Percentiles rank a stretch among this genome's conserved stretches.
Evolutionary conservation across 257 asterid genomes (phyloP).

Genomic region (Dorcoceras hygrometricum): DNA sequence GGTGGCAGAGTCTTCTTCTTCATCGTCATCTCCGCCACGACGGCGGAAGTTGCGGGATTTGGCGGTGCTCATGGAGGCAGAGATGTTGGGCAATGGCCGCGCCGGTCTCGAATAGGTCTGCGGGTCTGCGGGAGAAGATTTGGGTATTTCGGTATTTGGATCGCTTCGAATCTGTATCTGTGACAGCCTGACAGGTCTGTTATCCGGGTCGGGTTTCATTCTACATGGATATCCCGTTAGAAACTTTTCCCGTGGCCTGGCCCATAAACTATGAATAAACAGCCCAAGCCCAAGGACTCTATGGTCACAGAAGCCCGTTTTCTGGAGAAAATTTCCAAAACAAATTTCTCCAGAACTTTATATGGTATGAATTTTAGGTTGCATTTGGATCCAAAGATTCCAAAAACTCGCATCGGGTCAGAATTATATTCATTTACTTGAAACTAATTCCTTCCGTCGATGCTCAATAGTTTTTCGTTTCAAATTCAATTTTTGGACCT

Average conservation of each 20-base stretch:
- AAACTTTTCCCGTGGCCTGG: background rate
- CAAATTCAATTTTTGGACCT: too few relatives aligned
- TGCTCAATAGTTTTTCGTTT: too few relatives aligned
- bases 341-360: too few relatives aligned
- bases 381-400: too few relatives aligned
- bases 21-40: conserved; percentile 67
- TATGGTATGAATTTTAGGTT: too few relatives aligned
- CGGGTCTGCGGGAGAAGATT: background rate
- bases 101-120: conserved; percentile 24
- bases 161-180: conserved; percentile 5
- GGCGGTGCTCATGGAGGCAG: conserved; percentile 55
- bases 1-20: conserved; percentile 34
- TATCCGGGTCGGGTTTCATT: conserved; percentile 15
- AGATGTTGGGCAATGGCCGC: conserved; percentile 21
- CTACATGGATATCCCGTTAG: too few relatives aligned
- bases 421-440: too few relatives aligned
- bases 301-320: too few relatives aligned
- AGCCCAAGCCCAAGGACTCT: too few relatives aligned
- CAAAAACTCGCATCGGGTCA: too few relatives aligned
- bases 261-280: background rate
- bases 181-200: conserved; percentile 3
- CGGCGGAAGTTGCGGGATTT: conserved; percentile 83
- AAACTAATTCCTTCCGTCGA: too few relatives aligned
- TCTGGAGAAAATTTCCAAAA: too few relatives aligned
- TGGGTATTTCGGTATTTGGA: conserved; percentile 12